Evolutionary conservation across 257 asterid genomes (phyloP).

Genomic region (Solanum acaule): DNA sequence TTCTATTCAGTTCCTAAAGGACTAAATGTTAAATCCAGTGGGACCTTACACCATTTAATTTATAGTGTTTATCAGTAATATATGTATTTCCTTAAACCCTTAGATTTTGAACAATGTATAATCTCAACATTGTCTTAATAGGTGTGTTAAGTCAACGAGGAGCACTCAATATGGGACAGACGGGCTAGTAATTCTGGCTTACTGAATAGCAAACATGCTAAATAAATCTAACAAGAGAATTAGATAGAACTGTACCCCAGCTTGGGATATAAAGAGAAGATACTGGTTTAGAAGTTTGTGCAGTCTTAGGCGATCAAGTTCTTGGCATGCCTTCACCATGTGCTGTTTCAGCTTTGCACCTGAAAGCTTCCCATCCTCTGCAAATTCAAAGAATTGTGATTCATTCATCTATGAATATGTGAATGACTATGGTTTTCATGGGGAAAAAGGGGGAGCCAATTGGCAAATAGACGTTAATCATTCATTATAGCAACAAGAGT

Average conservation of each 20-base stretch:
- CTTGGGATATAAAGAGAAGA: slow-evolving; percentile 42
- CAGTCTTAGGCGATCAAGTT: slow-evolving; percentile 42
- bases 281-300: slow-evolving; percentile 59
- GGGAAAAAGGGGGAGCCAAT: not conserved
- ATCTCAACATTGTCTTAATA: not conserved
- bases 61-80: not conserved
- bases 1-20: not conserved
- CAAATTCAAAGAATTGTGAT: slow-evolving; percentile 4
- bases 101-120: not conserved
- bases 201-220: not conserved
- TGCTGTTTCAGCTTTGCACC: slow-evolving; percentile 43
- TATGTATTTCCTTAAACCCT: not conserved
- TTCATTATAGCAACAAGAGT: not conserved
- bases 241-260: slow-evolving; percentile 44
- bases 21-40: not conserved
- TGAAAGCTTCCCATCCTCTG: slow-evolving; percentile 53
- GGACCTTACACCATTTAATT: not conserved
- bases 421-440: not conserved
- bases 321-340: slow-evolving; percentile 35
- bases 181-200: not conserved
- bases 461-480: not conserved
- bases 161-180: not conserved
- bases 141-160: not conserved
- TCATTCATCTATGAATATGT: slow-evolving; percentile 3
- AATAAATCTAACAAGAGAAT: not conserved